These are phyloP conservation scores for Tremella mesenterica DNA, from an alignment of 768 basidiomycete species.

Conservation along the genomic window DNA sequence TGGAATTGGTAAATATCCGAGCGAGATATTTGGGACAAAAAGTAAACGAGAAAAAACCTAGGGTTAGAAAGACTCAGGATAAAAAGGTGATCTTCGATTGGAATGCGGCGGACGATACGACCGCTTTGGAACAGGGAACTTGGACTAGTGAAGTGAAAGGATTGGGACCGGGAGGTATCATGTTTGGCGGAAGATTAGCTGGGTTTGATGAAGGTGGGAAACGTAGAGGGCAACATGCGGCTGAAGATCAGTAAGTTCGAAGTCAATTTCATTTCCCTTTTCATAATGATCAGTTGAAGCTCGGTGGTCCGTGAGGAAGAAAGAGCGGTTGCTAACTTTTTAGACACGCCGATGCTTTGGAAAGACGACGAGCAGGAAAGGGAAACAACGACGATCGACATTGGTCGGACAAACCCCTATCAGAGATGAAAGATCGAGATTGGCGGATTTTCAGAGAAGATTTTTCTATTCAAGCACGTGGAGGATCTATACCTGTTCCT, in stretches of 20 bases:
- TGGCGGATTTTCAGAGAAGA: constrained; percentile 99
- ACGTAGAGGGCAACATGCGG: constrained; percentile 15
- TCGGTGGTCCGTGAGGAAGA: too few species aligned
- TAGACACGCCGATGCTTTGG: constrained; percentile 71
- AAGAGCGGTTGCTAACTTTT: constrained; percentile 1
- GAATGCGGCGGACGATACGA: constrained; percentile 94
- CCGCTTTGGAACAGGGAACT: constrained; percentile 45
- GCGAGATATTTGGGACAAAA: constrained; percentile 75
- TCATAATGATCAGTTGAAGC: too few species aligned
- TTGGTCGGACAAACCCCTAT: constrained; percentile 88
- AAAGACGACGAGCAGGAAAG: constrained; percentile 70
- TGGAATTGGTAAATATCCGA: constrained; percentile 71
- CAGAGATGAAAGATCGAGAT: constrained; percentile 93
- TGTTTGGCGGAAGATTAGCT: constrained; percentile 41
- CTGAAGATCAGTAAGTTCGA: constrained; percentile 14
- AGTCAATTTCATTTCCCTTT: too few species aligned
- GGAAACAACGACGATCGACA: constrained; percentile 84
- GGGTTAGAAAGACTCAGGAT: constrained; percentile 60
- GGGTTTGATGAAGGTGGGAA: constrained; percentile 38
- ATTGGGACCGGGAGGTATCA: constrained; percentile 32
- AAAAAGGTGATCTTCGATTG: constrained; percentile 99
- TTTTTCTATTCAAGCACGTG: constrained; percentile 88
- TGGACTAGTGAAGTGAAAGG: constrained; percentile 23
- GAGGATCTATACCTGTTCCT: constrained; percentile 91
- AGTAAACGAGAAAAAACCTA: constrained; percentile 23